Base-by-base conservation (phyloP, 805 yeast genomes). In the Candida sithepensis region DNA sequence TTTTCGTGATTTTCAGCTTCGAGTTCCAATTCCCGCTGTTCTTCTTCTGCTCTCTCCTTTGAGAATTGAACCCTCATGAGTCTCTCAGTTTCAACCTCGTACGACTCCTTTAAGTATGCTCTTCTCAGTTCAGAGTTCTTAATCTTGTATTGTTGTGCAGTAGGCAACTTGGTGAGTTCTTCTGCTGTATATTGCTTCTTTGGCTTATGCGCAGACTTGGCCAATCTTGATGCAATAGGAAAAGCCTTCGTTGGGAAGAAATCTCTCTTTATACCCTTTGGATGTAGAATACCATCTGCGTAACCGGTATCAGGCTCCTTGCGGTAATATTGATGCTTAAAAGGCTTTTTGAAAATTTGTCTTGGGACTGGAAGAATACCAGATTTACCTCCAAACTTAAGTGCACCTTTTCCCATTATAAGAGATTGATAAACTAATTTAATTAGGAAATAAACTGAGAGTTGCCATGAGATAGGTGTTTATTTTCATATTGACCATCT, bases 341-440 rank as follows among this genome's bases (percentile, higher is more conserved):
- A 72, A 4, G 90, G 88, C 46, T 79, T 78, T 58, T 82, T 86
- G 68, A 91, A 80, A 26, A 88, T 81, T 36, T 83, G 79, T 58
- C 96, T 82, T 9, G 88, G 82, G 46, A 70, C 73, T 42, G 97
- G 97, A 54, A 91, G 74, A 43, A 88, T 73, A 63, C 97, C 97
- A 42, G 92, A 84, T 66, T 85, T 85, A 14, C 81, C 81, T 26
- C 82, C 81, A 59, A 67, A 72, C 56, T 71, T 77, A 41, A 77
- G 58, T 22, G 72, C 70, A 45, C 79, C 73, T 55, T 76, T 78
- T 44, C 81, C 75, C 77, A 78, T 75, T 33, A n/a, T n/a, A n/a
- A n/a, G n/a, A n/a, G n/a, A n/a, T n/a, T n/a, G n/a, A n/a, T n/a
- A n/a, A n/a, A n/a, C n/a, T n/a, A n/a, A n/a, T n/a, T n/a, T n/a